A percentile compares a stretch with the other conserved stretches of the same genome.
Conservation (phyloP, 1,139 yeast genomes). For the Yamadazyma trypodendri region DNA sequence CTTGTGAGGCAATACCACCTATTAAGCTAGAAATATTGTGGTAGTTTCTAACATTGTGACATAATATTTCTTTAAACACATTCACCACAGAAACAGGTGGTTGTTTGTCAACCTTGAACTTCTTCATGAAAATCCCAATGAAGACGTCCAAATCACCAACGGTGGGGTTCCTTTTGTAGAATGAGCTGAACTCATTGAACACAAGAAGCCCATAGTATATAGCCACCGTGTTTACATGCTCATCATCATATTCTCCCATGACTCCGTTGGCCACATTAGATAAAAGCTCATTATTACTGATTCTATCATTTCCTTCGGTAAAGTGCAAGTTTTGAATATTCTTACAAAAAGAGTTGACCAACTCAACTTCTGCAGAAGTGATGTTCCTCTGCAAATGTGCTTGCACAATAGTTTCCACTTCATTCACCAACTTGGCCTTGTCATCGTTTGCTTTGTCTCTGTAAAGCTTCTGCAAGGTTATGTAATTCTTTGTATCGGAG, state of each 20-base stretch:
- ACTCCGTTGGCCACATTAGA: slow-evolving; percentile 17
- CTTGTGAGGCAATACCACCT: slow-evolving; percentile 83
- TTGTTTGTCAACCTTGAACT: slow-evolving; percentile 14
- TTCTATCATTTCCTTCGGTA: slow-evolving; percentile 32
- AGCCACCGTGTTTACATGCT: slow-evolving; percentile 22
- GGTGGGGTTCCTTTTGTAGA: slow-evolving; percentile 18
- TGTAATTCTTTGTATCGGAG: slow-evolving; percentile 65
- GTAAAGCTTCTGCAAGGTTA: slow-evolving; percentile 58
- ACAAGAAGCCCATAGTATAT: slow-evolving; percentile 39
- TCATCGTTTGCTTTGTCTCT: slow-evolving; percentile 57
- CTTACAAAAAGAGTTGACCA: slow-evolving; percentile 56
- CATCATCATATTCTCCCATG: slow-evolving; percentile 20
- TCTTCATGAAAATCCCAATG: slow-evolving; percentile 15
- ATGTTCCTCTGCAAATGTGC: slow-evolving; percentile 17
- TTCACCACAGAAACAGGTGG: slow-evolving; percentile 16
- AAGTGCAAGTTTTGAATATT: slow-evolving; percentile 45
- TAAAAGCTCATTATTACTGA: slow-evolving; percentile 17
- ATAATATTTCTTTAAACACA: slow-evolving; percentile 28
- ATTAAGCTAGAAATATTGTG: slow-evolving; percentile 45
- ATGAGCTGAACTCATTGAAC: slow-evolving; percentile 23
- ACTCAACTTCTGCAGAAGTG: slow-evolving; percentile 32
- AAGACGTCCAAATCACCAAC: slow-evolving; percentile 22
- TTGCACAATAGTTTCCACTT: slow-evolving; percentile 24
- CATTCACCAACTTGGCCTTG: slow-evolving; percentile 32
- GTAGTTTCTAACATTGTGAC: slow-evolving; percentile 31